Evolutionary conservation across 108 stramenopile genomes (phyloP), one percentile per base, ranked within the genome.

Genomic region (Pelagomonas calceolata): DNA sequence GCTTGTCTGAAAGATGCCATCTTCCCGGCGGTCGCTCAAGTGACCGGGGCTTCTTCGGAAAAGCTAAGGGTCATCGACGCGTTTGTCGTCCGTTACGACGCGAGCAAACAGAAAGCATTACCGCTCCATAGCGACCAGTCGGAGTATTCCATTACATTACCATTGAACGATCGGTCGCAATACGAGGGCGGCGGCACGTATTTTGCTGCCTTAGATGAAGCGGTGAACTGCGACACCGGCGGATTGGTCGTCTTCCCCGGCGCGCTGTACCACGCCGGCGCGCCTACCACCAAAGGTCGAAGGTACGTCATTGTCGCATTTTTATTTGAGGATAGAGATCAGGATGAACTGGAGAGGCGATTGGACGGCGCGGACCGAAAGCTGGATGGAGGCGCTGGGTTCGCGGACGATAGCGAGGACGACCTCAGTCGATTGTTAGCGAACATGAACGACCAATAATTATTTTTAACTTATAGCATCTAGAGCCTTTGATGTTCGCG

Each of bases 91-190:
- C 76, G 87, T 46, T 96, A 96, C 76, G 79, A 86, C 66, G 87
- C 85, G 34, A 63, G 70, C 39, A 84, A 83, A 33, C 92, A 88
- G 73, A 75, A 82, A 65, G 76, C 79, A 67, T 74, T 95, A 64
- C 93, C 95, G 15, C 73, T 91, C n/a, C 95, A 95, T 70, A 75
- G 74, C 43, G 95, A 95, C 71, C 92, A 95, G 76, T 91, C 89
- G 4, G 87, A 90, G 4, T 88, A 91, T 69, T 90, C 89, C 73
- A 87, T 92, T 51, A 90, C 93, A n/a, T 68, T 95, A 34, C 86
- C 92, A 35, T 73, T 95, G 65, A 95, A 93, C 73, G 84, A 80
- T 36, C 34, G 33, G 36, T 46, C 33, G 26, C 79, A 86, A 36
- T 92, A 83, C 75, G 78, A 80, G 60, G 92, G 94, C 17, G 94